Evolutionary conservation across 2,329 filamentous ascomycete genomes (phyloP).

Genomic region (Phyllachora maydis): DNA sequence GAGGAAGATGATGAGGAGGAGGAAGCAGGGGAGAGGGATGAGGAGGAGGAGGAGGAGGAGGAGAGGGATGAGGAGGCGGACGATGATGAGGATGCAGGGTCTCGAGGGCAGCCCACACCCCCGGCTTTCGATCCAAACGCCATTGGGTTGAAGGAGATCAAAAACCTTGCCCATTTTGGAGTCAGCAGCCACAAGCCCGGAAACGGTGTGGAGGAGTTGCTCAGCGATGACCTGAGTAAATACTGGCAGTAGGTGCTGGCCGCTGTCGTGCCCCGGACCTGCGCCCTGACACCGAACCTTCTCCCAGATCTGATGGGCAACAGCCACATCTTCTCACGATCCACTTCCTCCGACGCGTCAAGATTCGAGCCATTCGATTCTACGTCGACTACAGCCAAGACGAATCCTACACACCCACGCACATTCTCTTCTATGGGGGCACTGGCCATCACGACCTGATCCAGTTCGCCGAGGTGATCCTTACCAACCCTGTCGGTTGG

Average conservation of each 20-base stretch:
- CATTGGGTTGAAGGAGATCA: constrained; percentile 58
- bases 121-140: constrained; percentile 27
- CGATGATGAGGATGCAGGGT: constrained; percentile 5
- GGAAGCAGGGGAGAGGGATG: too few relatives aligned
- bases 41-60: too few relatives aligned
- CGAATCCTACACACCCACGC: constrained; percentile 91
- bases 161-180: constrained; percentile 64
- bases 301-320: constrained; percentile 51
- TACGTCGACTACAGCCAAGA: constrained; percentile 84
- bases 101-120: too few relatives aligned
- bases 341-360: constrained; percentile 68
- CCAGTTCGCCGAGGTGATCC: constrained; percentile 63
- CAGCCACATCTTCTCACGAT: constrained; percentile 64
- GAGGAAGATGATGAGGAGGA: constrained; percentile 3
- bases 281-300: not conserved
- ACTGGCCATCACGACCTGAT: constrained; percentile 83
- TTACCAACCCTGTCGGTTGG: constrained; percentile 72
- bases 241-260: constrained; percentile 52
- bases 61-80: constrained; percentile 2
- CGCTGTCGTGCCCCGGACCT: not conserved
- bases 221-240: constrained; percentile 48
- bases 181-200: constrained; percentile 68
- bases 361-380: constrained; percentile 58
- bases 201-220: constrained; percentile 56
- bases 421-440: constrained; percentile 73